Percentiles rank a stretch among this genome's conserved stretches.
Evolutionary conservation across 176 grass and related monocot genomes (phyloP).

Genomic region (Avena insularis): DNA sequence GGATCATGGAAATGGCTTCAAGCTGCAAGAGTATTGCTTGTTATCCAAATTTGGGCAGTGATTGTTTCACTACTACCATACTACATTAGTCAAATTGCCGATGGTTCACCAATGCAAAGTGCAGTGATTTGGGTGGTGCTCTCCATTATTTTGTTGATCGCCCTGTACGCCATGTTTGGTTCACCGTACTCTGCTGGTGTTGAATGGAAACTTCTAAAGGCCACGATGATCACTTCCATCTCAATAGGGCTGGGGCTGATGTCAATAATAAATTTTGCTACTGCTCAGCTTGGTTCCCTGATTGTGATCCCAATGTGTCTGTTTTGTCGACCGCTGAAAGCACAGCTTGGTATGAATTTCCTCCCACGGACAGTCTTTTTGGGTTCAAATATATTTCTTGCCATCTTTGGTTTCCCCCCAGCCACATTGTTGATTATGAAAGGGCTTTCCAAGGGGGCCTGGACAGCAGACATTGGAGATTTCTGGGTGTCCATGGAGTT

Average conservation of each 20-base stretch:
- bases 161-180: constrained; percentile 61
- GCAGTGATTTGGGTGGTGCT: constrained; percentile 64
- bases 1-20: constrained; percentile 89
- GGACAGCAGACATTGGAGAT: constrained; percentile 48
- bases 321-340: constrained; percentile 63
- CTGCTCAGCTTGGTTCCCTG: constrained; percentile 85
- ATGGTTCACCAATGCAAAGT: constrained; percentile 47
- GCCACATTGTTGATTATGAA: constrained; percentile 54
- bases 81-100: constrained; percentile 64
- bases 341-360: constrained; percentile 40
- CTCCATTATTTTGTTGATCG: constrained; percentile 50
- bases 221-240: constrained; percentile 71
- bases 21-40: constrained; percentile 71
- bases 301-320: constrained; percentile 83
- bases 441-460: constrained; percentile 50
- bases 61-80: constrained; percentile 72
- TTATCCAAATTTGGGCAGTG: constrained; percentile 82
- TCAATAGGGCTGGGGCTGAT: constrained; percentile 82
- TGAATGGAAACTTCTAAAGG: constrained; percentile 86
- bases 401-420: constrained; percentile 71
- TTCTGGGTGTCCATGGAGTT: constrained; percentile 87
- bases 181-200: constrained; percentile 62
- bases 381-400: constrained; percentile 59
- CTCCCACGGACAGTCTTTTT: constrained; percentile 39
- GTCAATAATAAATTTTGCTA: constrained; percentile 96